Percentiles rank a stretch among this genome's conserved stretches.
phyloP scores from a whole-genome alignment of 441 rosid species.

The Dalechampia spathulata region DNA sequence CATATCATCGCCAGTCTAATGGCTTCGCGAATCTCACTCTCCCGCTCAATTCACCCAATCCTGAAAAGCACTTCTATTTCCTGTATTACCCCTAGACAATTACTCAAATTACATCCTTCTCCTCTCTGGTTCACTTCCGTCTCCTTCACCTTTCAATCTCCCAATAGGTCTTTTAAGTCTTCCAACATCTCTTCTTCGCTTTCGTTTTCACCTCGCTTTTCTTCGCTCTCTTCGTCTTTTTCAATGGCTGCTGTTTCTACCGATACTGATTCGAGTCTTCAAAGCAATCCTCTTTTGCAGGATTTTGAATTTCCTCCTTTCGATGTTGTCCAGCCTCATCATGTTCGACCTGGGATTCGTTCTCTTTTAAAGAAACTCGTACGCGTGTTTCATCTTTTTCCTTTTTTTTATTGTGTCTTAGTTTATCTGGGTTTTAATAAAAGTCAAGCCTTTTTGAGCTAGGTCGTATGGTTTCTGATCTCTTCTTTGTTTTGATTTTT shows the following conservation, averaged over 20 bases:
- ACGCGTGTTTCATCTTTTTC: slow-evolving; percentile 17
- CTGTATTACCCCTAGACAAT: slow-evolving; percentile 29
- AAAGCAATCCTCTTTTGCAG: slow-evolving; percentile 59
- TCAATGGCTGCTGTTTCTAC: no score
- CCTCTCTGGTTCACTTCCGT: slow-evolving; percentile 74
- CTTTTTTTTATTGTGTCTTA: no score
- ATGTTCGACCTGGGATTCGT: slow-evolving; percentile 76
- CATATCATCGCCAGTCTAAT: no score
- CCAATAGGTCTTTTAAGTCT: slow-evolving; percentile 2
- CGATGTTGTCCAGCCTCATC: slow-evolving; percentile 45
- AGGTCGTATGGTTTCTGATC: no score
- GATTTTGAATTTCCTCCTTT: slow-evolving; percentile 77
- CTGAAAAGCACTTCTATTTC: slow-evolving; percentile 17
- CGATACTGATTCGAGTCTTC: slow-evolving; percentile 12
- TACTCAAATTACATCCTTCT: slow-evolving; percentile 35
- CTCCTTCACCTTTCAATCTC: slow-evolving; percentile 48
- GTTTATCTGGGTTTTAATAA: no score
- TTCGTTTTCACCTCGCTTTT: no score
- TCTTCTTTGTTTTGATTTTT: no score
- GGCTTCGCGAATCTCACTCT: slow-evolving; percentile 31
- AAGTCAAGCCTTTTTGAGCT: no score
- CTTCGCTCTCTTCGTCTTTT: slow-evolving; percentile 30
- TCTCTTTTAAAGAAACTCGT: slow-evolving; percentile 58
- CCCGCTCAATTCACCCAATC: slow-evolving; percentile 37
- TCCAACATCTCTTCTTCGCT: slow-evolving; percentile 17